A percentile compares a stretch with the other conserved stretches of the same genome.
These are phyloP conservation scores for Epichloe bromicola DNA, from an alignment of 2,329 filamentous ascomycete genomes.

Conservation along the genomic window DNA sequence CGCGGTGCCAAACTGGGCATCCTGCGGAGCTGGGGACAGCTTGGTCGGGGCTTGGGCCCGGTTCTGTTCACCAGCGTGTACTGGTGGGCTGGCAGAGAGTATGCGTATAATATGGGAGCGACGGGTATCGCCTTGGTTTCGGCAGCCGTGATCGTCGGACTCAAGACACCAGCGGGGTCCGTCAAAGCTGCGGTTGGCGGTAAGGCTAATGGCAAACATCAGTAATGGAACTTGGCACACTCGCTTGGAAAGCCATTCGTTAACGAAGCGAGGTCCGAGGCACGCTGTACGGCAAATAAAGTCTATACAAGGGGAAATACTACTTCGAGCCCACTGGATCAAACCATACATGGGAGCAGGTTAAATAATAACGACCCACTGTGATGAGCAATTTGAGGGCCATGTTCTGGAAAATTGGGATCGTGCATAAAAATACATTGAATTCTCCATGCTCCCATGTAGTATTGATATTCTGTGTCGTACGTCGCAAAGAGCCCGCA, in stretches of 20 bases:
- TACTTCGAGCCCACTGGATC: no score
- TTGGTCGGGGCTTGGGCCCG: slow-evolving; percentile 76
- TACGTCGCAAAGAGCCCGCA: slow-evolving; percentile 14
- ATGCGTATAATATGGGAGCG: slow-evolving; percentile 72
- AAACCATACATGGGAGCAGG: no score
- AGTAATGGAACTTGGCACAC: background rate
- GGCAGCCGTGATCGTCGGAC: slow-evolving; percentile 53
- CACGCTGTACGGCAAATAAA: background rate
- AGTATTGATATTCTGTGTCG: no score
- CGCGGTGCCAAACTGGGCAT: slow-evolving; percentile 78
- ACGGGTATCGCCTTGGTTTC: slow-evolving; percentile 66
- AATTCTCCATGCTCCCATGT: no score
- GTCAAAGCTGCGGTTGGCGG: slow-evolving; percentile 1
- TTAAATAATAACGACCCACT: no score
- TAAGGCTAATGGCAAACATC: slow-evolving; percentile 9
- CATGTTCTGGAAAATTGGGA: no score
- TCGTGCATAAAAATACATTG: no score
- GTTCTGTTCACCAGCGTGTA: slow-evolving; percentile 89
- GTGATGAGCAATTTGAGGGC: no score
- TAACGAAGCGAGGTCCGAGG: background rate
- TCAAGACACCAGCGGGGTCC: slow-evolving; percentile 47
- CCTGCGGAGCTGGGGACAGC: slow-evolving; percentile 70
- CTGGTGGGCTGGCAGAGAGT: slow-evolving; percentile 91
- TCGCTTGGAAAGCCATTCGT: background rate
- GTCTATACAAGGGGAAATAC: no score